These are phyloP conservation scores for Phaeotremella skinneri DNA, from an alignment of 768 basidiomycete species.

Conservation along the genomic window DNA sequence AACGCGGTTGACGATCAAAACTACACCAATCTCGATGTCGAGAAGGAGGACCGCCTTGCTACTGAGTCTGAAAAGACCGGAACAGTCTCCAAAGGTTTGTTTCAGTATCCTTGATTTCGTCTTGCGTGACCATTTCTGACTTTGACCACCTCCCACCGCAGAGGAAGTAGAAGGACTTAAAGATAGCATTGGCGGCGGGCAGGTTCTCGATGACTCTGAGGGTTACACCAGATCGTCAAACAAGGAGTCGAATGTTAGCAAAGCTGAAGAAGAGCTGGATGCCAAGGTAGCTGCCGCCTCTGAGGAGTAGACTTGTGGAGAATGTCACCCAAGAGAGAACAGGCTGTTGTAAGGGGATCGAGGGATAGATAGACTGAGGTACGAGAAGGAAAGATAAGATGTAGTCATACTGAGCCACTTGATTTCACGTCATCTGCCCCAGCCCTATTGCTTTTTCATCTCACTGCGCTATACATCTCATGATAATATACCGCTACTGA, in stretches of 20 bases:
- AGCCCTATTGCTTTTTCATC: not conserved
- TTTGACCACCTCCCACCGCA: slow-evolving; percentile 14
- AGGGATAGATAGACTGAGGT: not conserved
- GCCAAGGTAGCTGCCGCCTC: slow-evolving; percentile 16
- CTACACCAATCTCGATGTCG: slow-evolving; percentile 34
- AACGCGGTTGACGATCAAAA: slow-evolving; percentile 16
- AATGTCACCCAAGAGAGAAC: not conserved
- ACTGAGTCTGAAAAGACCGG: slow-evolving; percentile 45
- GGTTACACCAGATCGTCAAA: slow-evolving; percentile 48
- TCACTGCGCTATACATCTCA: not conserved
- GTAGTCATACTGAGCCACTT: no score
- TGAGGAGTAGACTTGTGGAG: slow-evolving; percentile 14
- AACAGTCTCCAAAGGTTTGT: slow-evolving; percentile 39
- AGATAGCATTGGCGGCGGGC: slow-evolving; percentile 45
- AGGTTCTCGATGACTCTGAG: slow-evolving; percentile 43
- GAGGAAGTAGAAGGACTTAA: slow-evolving; percentile 49
- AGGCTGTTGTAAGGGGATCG: no score
- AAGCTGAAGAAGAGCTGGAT: slow-evolving; percentile 43
- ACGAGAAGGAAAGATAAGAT: not conserved
- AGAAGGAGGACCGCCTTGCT: slow-evolving; percentile 33
- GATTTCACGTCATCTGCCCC: no score
- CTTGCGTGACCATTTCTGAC: not conserved
- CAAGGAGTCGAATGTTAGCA: slow-evolving; percentile 28
- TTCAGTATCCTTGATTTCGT: slow-evolving; percentile 7
- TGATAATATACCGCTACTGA: not conserved